These are phyloP conservation scores for Mycena albidolilacea DNA, from an alignment of 768 basidiomycete species.

Conservation along the genomic window DNA sequence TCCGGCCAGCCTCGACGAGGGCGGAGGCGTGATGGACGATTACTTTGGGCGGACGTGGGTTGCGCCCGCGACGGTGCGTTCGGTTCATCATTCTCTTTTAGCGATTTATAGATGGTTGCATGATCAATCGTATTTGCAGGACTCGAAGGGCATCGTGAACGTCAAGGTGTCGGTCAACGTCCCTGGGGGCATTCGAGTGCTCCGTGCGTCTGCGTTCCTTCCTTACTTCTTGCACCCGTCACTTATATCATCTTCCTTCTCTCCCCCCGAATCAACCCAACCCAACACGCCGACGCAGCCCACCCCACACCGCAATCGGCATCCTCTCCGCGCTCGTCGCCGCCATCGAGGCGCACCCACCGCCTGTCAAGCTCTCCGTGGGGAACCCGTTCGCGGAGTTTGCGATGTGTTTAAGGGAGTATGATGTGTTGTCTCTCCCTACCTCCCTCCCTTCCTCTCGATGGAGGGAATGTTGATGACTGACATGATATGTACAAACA, in stretches of 20 bases:
- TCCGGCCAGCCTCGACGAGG: slow-evolving; percentile 30
- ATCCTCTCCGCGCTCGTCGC: slow-evolving; percentile 66
- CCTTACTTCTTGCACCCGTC: not conserved
- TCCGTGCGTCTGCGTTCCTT: slow-evolving; percentile 48
- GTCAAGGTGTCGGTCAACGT: slow-evolving; percentile 61
- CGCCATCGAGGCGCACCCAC: slow-evolving; percentile 61
- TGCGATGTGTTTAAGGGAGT: slow-evolving; percentile 12
- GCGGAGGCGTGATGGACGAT: slow-evolving; percentile 15
- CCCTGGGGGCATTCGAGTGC: slow-evolving; percentile 76
- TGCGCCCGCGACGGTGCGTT: slow-evolving; percentile 15
- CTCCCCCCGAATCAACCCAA: too few species aligned
- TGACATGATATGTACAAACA: not conserved
- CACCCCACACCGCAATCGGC: slow-evolving; percentile 70
- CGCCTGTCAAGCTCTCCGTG: slow-evolving; percentile 46
- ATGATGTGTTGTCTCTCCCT: slow-evolving; percentile 21
- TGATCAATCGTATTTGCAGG: not conserved
- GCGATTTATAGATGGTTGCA: too few species aligned
- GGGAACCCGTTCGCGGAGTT: slow-evolving; percentile 29
- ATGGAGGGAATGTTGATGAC: not conserved
- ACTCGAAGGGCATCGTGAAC: slow-evolving; percentile 31
- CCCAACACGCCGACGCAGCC: slow-evolving; percentile 37
- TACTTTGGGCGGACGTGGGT: slow-evolving; percentile 27
- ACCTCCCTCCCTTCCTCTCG: not conserved
- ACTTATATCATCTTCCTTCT: not conserved
- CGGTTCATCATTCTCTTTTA: too few species aligned